These are phyloP conservation scores for Candida odintsovae DNA, from an alignment of 805 yeast genomes.

Conservation along the genomic window DNA sequence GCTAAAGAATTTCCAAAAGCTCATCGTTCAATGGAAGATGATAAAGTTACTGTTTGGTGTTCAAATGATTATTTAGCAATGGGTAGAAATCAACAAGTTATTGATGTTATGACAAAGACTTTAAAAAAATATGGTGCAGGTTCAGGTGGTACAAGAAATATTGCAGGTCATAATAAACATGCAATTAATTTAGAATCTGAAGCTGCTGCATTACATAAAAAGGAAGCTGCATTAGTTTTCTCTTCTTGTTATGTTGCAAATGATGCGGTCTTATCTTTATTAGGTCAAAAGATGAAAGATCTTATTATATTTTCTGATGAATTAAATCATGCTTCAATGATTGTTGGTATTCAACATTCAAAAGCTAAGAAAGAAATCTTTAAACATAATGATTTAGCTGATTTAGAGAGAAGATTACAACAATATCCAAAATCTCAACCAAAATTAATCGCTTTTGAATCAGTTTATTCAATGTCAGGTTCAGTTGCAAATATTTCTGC, in stretches of 20 bases:
- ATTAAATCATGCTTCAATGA: constrained; percentile 96
- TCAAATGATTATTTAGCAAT: constrained; percentile 96
- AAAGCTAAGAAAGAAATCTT: constrained; percentile 83
- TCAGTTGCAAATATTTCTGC: constrained; percentile 90
- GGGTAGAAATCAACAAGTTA: constrained; percentile 75
- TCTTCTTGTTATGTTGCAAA: constrained; percentile 96
- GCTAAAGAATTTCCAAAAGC: constrained; percentile 94
- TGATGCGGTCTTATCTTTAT: constrained; percentile 85
- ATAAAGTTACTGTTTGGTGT: constrained; percentile 97
- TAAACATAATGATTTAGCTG: constrained; percentile 83
- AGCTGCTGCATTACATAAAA: constrained; percentile 85
- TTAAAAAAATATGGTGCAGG: constrained; percentile 94
- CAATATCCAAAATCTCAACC: constrained; percentile 84
- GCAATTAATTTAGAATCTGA: constrained; percentile 87
- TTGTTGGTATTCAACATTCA: constrained; percentile 89
- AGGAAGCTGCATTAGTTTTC: constrained; percentile 91
- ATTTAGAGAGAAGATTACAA: constrained; percentile 73
- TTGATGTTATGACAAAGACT: constrained; percentile 70
- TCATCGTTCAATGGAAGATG: constrained; percentile 67
- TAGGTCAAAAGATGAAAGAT: constrained; percentile 87
- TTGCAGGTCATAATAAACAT: constrained; percentile 93
- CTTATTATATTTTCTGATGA: constrained; percentile 91
- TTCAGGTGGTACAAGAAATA: constrained; percentile 98
- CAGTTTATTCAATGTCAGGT: constrained; percentile 98
- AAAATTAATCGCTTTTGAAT: constrained; percentile 93